Percentiles rank a stretch among this genome's conserved stretches.
phyloP scores from a whole-genome alignment of 106 monocot species.

The Dendrobium officinale region DNA sequence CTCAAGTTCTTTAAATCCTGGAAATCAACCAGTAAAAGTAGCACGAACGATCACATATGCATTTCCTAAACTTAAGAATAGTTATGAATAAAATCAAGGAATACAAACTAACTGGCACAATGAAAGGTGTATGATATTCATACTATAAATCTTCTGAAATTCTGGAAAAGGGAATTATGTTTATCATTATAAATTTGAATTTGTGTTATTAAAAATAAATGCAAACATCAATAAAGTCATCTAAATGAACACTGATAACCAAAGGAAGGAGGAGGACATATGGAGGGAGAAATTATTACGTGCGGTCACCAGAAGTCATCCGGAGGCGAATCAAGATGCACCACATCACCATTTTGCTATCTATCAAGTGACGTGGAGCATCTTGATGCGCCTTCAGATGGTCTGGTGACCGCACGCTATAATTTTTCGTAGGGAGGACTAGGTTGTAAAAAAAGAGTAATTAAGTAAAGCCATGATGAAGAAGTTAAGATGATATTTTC shows the following conservation, averaged over 20 bases:
- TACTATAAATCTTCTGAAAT: background rate
- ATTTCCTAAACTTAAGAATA: background rate
- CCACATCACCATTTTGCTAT: too few species aligned
- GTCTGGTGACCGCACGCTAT: too few species aligned
- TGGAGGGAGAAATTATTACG: background rate
- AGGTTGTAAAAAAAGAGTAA: background rate
- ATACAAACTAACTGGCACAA: background rate
- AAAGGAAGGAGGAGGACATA: background rate
- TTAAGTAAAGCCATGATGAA: background rate
- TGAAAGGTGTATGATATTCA: background rate
- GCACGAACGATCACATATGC: background rate
- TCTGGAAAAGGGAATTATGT: background rate
- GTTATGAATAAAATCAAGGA: background rate
- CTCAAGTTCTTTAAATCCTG: slow-evolving; percentile 86
- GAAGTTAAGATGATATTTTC: background rate
- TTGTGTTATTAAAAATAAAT: background rate
- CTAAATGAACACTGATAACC: background rate
- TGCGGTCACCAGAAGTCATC: too few species aligned
- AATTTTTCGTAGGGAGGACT: background rate
- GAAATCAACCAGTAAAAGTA: slow-evolving; percentile 4
- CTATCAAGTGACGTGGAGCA: too few species aligned
- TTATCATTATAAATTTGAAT: background rate
- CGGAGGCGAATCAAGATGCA: too few species aligned
- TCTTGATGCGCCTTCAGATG: too few species aligned
- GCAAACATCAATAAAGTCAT: background rate